These are phyloP conservation scores for Mrakiaceae sp. DNA, from an alignment of 1,284 basidiomycete species.

Conservation along the genomic window DNA sequence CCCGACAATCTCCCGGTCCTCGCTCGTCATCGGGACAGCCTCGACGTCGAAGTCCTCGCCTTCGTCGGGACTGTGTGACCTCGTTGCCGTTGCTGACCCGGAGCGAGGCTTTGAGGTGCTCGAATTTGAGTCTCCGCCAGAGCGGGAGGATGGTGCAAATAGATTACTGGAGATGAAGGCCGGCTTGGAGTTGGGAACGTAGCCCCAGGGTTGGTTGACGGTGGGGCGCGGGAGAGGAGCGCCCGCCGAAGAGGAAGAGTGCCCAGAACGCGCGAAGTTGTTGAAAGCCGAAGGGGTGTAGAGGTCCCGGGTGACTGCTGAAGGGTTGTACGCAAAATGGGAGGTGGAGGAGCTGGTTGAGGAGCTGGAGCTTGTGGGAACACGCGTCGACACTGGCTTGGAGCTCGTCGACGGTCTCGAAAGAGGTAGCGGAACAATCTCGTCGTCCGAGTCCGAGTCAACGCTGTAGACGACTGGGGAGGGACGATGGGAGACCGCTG, in stretches of 20 bases:
- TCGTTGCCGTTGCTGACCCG: background rate
- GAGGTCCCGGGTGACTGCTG: too few species aligned
- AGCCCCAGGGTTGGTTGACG: slow-evolving; percentile 1
- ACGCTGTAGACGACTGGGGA: background rate
- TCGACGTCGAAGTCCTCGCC: slow-evolving; percentile 30
- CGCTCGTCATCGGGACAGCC: slow-evolving; percentile 23
- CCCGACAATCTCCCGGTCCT: slow-evolving; percentile 27
- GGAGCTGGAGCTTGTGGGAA: background rate
- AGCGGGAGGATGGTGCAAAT: background rate
- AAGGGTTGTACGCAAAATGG: background rate
- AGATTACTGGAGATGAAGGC: background rate
- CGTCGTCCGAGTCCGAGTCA: background rate
- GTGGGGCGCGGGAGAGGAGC: background rate
- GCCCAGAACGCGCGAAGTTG: background rate
- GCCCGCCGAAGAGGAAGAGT: background rate
- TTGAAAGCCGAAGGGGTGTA: background rate
- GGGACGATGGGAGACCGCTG: background rate
- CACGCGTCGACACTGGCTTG: background rate
- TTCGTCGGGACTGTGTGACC: background rate
- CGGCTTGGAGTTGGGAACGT: slow-evolving; percentile 2
- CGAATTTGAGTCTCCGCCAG: background rate
- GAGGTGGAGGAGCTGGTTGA: background rate
- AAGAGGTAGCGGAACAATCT: background rate
- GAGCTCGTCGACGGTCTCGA: background rate
- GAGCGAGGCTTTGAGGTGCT: background rate